Conservation (phyloP, 305 asterid species). For the Fraxinus sp. region DNA sequence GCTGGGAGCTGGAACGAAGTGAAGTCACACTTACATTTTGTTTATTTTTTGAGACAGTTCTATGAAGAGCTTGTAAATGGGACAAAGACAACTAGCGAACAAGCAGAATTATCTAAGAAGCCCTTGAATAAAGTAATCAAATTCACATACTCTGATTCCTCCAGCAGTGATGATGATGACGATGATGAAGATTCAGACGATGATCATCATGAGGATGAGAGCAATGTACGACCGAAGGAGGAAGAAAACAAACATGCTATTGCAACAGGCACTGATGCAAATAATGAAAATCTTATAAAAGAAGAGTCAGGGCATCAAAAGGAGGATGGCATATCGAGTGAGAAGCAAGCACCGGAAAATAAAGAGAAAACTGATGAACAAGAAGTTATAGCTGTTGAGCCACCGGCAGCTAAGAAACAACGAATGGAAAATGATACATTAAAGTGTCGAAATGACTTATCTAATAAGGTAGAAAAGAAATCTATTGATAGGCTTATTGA, state of each 20-base stretch:
- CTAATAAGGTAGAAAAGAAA: conserved; percentile 45
- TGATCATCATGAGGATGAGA: conserved; percentile 21
- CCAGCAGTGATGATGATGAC: conserved; percentile 52
- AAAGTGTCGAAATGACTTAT: conserved; percentile 25
- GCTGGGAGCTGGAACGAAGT: conserved; percentile 15
- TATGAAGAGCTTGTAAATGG: conserved; percentile 80
- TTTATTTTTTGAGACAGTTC: conserved; percentile 44
- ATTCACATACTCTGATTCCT: conserved; percentile 64
- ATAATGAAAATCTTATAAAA: conserved; percentile 13
- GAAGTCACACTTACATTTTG: background rate
- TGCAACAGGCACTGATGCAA: conserved; percentile 30
- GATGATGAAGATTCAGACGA: conserved; percentile 31
- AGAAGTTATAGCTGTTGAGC: conserved; percentile 55
- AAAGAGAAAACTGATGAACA: conserved; percentile 36
- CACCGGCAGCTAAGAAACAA: conserved; percentile 59
- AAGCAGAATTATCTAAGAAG: conserved; percentile 43
- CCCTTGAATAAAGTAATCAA: conserved; percentile 68
- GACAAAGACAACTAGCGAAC: conserved; percentile 32
- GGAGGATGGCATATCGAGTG: conserved; percentile 30
- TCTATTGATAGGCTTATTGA: conserved; percentile 84
- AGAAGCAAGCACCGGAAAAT: conserved; percentile 36
- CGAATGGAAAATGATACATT: conserved; percentile 37
- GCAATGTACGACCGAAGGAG: conserved; percentile 21
- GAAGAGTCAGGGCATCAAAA: conserved; percentile 30
- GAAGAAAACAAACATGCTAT: conserved; percentile 25